Evolutionary conservation across 176 grass and related monocot genomes (phyloP), one percentile per base, ranked within the genome.

Genomic region (Juncus effusus): DNA sequence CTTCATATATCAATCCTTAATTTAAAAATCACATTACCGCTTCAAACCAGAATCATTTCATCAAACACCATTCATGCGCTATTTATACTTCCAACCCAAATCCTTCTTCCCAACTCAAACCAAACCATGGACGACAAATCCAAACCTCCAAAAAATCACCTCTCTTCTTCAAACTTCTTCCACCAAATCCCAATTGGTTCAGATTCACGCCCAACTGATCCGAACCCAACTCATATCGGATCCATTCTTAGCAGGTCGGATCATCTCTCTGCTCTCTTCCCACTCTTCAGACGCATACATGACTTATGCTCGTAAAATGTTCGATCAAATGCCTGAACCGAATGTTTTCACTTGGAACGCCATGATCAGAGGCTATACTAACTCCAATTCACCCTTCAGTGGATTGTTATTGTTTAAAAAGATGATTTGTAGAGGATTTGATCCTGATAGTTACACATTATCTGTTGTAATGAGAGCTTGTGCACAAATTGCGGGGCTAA

Each of bases 61-160:
- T 13, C 40, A 51, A 19, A 54, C 1, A 56, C 63, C 3, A 45
- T 70, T 54, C 49, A 96, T 96, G 91, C 84, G 81, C 38, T 87
- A 83, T 73, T 80, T 96, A 52, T 79, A 83, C 84, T 96, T 96
- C 84, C 81, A 77, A 52, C 77, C 81, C 58, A 74, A 42, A 62
- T 59, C 61, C 7, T 42, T 28, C 50, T 16, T 58, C 56, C 7
- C 67, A 3, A 69, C 64, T 38, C 60, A 68, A 19, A 71, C 6
- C 69, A 62, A 69, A 12, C 69, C 58, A 79, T 72, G 77, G 62
- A 42, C 71, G 47, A 47, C 44, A 9, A 45, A 63, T 3, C 52
- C 64, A 10, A 12, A 40, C 47, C 59, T 52, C 35, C 81, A 74
- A 38, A 53, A 75, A 52, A 60, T 78, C 60, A 13, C 82, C 60